Evolutionary conservation across 768 basidiomycete species (phyloP), one percentile per base, ranked within the genome.

Genomic region (Agaricus blazei): DNA sequence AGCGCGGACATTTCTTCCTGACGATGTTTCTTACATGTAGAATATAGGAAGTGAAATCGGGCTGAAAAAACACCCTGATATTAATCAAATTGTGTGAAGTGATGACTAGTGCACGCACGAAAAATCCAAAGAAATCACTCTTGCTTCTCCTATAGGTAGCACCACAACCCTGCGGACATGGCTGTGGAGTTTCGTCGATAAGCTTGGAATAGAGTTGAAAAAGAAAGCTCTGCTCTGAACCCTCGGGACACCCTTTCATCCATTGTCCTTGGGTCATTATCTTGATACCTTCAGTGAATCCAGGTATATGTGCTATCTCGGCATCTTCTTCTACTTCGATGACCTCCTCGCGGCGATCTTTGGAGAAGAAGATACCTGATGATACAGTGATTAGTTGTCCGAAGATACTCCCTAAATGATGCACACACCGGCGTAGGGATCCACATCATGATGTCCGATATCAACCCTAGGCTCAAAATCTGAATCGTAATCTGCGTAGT

Each of bases 191-290:
- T 50, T 80, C 78, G 15, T 56, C 54, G 61, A 77, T 80, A 50
- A 95, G 76, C 60, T 88, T 79, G 46, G 84, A 80, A 68, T 93
- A 95, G 29, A 93, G 79, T 59, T 84, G 80, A 71, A 97, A 97
- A 50, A 97, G 74, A 71, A 88, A 89, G 56, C 83, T 83, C 65
- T 97, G 93, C 68, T 97, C 93, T 63, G 87, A 85, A 50, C 90
- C 91, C 68, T 96, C 93, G 0, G 94, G 93, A 69, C 94, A 97
- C 19, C 94, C 94, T 67, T 90, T 91, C 94, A 97, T 97, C 93
- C 93, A 97, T 65, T 94, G 86, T 27, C 90, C 91, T 68, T 91
- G 89, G 23, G 85, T 85, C 81, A 96, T 84, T 40, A 94, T 71
- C 60, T 81, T 81, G 31, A 84, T 75, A 15, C 69, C 69, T 54